Conservation (phyloP, 1,284 basidiomycete genomes). For the Athelia psychrophila region DNA sequence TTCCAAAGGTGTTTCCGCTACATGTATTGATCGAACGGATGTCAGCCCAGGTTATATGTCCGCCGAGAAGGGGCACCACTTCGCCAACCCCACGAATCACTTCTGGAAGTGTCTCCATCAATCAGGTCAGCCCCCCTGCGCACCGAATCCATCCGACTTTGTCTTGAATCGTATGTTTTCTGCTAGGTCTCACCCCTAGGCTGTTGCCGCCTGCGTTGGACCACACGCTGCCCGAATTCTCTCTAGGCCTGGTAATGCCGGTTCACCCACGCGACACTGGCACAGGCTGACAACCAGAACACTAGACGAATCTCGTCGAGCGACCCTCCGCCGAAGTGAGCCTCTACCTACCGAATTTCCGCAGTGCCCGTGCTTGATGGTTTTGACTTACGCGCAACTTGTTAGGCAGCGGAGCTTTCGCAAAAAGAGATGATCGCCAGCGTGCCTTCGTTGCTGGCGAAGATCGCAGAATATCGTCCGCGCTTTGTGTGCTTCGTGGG, state of each 20-base stretch:
- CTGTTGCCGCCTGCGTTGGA: slow-evolving; percentile 34
- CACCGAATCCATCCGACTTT: background rate
- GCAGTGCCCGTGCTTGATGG: background rate
- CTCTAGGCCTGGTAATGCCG: slow-evolving; percentile 40
- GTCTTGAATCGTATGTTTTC: background rate
- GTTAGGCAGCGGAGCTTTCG: slow-evolving; percentile 43
- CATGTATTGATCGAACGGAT: background rate
- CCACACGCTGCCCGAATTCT: slow-evolving; percentile 27
- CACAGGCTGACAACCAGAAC: no score
- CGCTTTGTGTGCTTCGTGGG: slow-evolving; percentile 48
- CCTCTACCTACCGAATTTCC: slow-evolving; percentile 6
- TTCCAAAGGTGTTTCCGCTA: background rate
- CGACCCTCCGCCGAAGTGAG: slow-evolving; percentile 42
- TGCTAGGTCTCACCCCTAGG: slow-evolving; percentile 38
- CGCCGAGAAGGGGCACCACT: slow-evolving; percentile 46
- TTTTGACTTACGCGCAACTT: no score
- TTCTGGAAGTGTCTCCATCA: slow-evolving; percentile 42
- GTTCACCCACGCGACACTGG: background rate
- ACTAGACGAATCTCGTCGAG: slow-evolving; percentile 47
- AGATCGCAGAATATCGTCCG: slow-evolving; percentile 35
- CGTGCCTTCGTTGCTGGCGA: slow-evolving; percentile 34
- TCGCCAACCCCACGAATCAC: slow-evolving; percentile 52
- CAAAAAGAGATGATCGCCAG: slow-evolving; percentile 38
- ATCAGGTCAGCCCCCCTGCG: slow-evolving; percentile 25
- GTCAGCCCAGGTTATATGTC: slow-evolving; percentile 39